These are phyloP conservation scores for Paralagenidium karlingii DNA, from an alignment of 352 stramenopile species.

Conservation along the genomic window DNA sequence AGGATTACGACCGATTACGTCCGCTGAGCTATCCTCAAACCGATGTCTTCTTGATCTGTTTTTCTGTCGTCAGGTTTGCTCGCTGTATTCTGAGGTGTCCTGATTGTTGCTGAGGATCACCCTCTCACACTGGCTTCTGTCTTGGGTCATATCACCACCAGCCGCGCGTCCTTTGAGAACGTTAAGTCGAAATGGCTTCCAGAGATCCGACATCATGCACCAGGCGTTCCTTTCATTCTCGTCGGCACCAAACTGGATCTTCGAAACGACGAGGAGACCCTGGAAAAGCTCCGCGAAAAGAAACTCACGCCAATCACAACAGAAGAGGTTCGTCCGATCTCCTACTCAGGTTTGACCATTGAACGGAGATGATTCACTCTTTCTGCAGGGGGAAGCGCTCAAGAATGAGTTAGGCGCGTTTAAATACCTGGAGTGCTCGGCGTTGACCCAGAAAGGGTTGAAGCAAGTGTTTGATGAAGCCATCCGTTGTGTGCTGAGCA, in stretches of 20 bases:
- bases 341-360: neutral
- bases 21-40: slow-evolving; percentile 94
- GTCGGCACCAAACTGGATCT: slow-evolving; percentile 93
- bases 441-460: slow-evolving; percentile 87
- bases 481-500: slow-evolving; percentile 83
- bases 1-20: slow-evolving; percentile 94
- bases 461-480: slow-evolving; percentile 92
- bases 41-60: slow-evolving; percentile 95
- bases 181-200: slow-evolving; percentile 90
- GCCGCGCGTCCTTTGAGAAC: slow-evolving; percentile 91
- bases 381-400: slow-evolving; percentile 64
- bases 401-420: slow-evolving; percentile 83
- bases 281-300: slow-evolving; percentile 83
- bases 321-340: slow-evolving; percentile 31
- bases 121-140: slow-evolving; percentile 5
- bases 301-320: slow-evolving; percentile 54
- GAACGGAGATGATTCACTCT: slow-evolving; percentile 3
- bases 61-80: slow-evolving; percentile 82
- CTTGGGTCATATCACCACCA: slow-evolving; percentile 10
- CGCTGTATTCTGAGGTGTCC: neutral
- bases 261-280: slow-evolving; percentile 81
- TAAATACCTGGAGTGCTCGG: slow-evolving; percentile 91
- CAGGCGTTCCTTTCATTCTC: slow-evolving; percentile 90
- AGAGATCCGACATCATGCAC: slow-evolving; percentile 82
- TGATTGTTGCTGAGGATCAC: neutral